Conservation (phyloP, 305 asterid genomes). For the Ajuga reptans region DNA sequence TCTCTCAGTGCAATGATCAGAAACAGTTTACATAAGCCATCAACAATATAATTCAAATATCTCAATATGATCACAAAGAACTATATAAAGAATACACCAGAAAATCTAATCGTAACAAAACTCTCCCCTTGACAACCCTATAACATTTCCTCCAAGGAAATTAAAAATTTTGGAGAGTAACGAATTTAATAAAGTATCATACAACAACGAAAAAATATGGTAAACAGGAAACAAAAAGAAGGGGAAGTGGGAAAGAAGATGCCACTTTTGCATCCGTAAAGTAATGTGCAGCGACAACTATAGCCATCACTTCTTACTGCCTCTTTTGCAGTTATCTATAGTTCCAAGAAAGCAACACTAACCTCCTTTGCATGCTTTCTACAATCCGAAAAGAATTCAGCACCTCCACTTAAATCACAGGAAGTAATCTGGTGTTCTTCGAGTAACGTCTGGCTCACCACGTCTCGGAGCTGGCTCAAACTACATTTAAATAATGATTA, state of each 20-base stretch:
- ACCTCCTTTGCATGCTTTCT: slow-evolving; percentile 26
- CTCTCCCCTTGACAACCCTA: slow-evolving; percentile 18
- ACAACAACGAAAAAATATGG: slow-evolving; percentile 6
- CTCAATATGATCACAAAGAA: too few relatives aligned
- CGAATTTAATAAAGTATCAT: slow-evolving; percentile 5
- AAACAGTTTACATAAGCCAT: too few relatives aligned
- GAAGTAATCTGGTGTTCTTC: slow-evolving; percentile 60
- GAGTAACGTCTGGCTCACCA: slow-evolving; percentile 59
- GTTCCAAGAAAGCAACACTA: slow-evolving; percentile 19
- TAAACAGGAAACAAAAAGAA: slow-evolving; percentile 4
- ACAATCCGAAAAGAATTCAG: slow-evolving; percentile 23
- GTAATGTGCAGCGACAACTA: neutral
- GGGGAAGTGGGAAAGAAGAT: slow-evolving; percentile 19
- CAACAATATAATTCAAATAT: too few relatives aligned
- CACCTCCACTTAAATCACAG: slow-evolving; percentile 30
- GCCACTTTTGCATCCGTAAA: slow-evolving; percentile 12
- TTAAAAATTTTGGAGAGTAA: slow-evolving; percentile 13
- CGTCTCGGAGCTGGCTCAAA: slow-evolving; percentile 62
- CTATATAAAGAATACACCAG: slow-evolving; percentile 12
- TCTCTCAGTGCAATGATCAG: too few relatives aligned
- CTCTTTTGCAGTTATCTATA: slow-evolving; percentile 13
- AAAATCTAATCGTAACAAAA: neutral
- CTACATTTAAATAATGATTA: slow-evolving; percentile 20
- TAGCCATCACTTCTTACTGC: slow-evolving; percentile 18
- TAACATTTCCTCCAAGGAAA: slow-evolving; percentile 16